Evolutionary conservation across 2,329 filamentous ascomycete genomes (phyloP).

Genomic region (Myriosclerotinia scirpicola): DNA sequence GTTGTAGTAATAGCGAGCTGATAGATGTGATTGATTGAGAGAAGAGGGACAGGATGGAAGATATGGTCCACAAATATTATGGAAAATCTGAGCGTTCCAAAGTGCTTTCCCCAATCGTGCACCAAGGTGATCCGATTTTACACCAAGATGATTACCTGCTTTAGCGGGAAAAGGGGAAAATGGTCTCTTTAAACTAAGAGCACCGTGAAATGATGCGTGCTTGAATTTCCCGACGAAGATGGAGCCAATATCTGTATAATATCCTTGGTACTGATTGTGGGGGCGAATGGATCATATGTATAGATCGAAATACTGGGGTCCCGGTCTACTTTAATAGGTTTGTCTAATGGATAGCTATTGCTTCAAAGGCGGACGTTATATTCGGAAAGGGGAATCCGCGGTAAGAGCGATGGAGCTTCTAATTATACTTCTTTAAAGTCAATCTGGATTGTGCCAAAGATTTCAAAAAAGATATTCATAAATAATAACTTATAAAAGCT

Average conservation of each 20-base stretch:
- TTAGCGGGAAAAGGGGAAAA: neutral
- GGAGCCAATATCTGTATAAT: neutral
- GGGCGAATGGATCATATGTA: slow-evolving; percentile 5
- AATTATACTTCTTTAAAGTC: neutral
- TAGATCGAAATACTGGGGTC: neutral
- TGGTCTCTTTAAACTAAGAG: neutral
- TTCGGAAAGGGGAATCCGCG: neutral
- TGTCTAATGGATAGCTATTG: neutral
- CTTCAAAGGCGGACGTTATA: neutral
- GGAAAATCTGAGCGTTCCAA: neutral
- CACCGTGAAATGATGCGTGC: slow-evolving; percentile 14
- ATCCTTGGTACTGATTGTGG: slow-evolving; percentile 9
- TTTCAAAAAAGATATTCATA: too few relatives aligned
- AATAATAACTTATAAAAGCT: too few relatives aligned
- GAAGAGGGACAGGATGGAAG: too few relatives aligned
- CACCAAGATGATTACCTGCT: neutral
- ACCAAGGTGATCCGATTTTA: neutral
- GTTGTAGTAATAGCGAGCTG: neutral
- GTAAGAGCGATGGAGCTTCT: neutral
- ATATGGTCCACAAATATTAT: slow-evolving; percentile 1
- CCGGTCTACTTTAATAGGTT: neutral
- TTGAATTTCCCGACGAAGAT: slow-evolving; percentile 1
- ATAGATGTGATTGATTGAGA: neutral
- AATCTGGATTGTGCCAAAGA: too few relatives aligned
- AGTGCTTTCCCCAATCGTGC: slow-evolving; percentile 14